Conservation (phyloP, 2,329 filamentous ascomycete species). For the Diaporthe velutina region DNA sequence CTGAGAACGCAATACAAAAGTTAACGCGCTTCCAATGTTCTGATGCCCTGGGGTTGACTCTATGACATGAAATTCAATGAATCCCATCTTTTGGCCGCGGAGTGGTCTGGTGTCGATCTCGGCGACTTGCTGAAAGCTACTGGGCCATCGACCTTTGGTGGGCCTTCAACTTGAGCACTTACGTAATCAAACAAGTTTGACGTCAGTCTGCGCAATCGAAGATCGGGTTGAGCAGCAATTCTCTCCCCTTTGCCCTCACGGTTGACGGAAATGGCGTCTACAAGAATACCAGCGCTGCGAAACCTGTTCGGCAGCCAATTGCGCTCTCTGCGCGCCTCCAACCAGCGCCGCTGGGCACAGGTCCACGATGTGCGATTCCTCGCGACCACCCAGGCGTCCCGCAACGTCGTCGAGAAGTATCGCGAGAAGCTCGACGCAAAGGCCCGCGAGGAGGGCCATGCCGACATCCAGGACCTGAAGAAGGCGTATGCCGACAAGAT, state of each 20-base stretch:
- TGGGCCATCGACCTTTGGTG: not conserved
- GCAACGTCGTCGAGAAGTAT: slow-evolving; percentile 85
- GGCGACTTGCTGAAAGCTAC: not conserved
- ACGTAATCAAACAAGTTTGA: slow-evolving; percentile 8
- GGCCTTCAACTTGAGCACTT: not conserved
- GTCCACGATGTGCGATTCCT: slow-evolving; percentile 94
- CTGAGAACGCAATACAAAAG: not conserved
- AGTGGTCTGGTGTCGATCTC: too few relatives aligned
- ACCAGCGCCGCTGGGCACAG: slow-evolving; percentile 88
- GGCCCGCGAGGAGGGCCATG: slow-evolving; percentile 78
- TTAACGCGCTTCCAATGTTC: not conserved
- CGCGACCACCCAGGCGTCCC: slow-evolving; percentile 78
- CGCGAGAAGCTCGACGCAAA: slow-evolving; percentile 83
- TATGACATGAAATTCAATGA: too few relatives aligned
- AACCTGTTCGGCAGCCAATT: slow-evolving; percentile 54
- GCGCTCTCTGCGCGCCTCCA: slow-evolving; percentile 50
- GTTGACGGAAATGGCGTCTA: slow-evolving; percentile 59
- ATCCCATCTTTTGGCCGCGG: too few relatives aligned
- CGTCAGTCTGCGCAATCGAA: not conserved
- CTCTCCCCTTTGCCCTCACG: not conserved
- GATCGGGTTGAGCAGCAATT: not conserved
- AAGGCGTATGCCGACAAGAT: slow-evolving; percentile 90
- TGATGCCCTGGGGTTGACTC: not conserved
- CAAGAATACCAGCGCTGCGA: slow-evolving; percentile 62
- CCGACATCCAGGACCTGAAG: slow-evolving; percentile 81